Conservation (phyloP, 2,329 filamentous ascomycete species). For the Chaetothyriales sp. region DNA sequence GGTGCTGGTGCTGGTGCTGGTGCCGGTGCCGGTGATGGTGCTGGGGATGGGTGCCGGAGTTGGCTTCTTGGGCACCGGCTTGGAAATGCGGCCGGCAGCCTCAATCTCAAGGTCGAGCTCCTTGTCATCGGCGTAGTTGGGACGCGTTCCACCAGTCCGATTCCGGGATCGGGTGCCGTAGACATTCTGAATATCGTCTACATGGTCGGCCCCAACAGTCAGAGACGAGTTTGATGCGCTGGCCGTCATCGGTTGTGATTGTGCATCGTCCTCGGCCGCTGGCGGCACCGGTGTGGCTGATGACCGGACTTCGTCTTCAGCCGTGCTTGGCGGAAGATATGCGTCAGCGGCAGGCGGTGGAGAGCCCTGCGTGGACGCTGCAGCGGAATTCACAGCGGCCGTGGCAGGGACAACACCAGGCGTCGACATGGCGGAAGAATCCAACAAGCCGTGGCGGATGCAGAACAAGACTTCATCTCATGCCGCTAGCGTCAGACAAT, state of each 20-base stretch:
- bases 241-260: constrained; percentile 31
- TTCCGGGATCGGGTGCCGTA: constrained; percentile 94
- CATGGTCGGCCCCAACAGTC: constrained; percentile 23
- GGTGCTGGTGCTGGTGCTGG: constrained; percentile 1
- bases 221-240: constrained; percentile 30
- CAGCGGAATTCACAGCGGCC: constrained; percentile 6
- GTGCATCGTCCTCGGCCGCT: constrained; percentile 24
- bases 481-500: constrained; percentile 9
- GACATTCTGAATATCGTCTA: constrained; percentile 45
- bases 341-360: constrained; percentile 6
- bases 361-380: constrained; percentile 3
- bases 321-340: constrained; percentile 11
- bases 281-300: constrained; percentile 14
- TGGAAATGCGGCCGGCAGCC: constrained; percentile 23
- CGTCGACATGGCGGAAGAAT: constrained; percentile 12
- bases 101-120: constrained; percentile 88
- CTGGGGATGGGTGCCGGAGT: constrained; percentile 4
- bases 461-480: constrained; percentile 5
- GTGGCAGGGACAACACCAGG: constrained; percentile 7
- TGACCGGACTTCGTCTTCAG: constrained; percentile 8
- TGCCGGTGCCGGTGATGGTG: constrained; percentile 1
- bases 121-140: constrained; percentile 90
- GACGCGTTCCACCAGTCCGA: constrained; percentile 61
- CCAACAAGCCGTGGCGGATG: constrained; percentile 3
- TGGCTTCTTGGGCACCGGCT: constrained; percentile 17